Conservation (phyloP, 768 basidiomycete genomes). For the Bullera alba region DNA sequence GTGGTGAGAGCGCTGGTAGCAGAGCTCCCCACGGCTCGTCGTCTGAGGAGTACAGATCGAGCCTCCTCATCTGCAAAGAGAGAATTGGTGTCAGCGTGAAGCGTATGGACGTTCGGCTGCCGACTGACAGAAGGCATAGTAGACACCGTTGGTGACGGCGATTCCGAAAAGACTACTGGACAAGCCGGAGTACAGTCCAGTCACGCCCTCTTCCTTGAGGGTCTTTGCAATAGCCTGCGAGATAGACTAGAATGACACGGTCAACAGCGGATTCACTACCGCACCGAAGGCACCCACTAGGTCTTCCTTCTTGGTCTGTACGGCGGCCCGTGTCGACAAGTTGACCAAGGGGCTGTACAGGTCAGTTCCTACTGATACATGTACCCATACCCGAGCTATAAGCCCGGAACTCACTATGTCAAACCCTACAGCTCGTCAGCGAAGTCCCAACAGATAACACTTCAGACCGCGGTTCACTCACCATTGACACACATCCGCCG, state of each 20-base stretch:
- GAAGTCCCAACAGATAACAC: background rate
- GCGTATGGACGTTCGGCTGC: background rate
- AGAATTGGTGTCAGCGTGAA: background rate
- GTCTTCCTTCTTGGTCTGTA: conserved; percentile 64
- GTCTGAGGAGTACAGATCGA: conserved; percentile 39
- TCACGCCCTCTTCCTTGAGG: conserved; percentile 72
- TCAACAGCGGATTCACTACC: background rate
- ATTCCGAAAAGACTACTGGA: conserved; percentile 80
- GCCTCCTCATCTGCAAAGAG: conserved; percentile 45
- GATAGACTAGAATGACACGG: conserved; percentile 51
- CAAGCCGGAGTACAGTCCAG: conserved; percentile 80
- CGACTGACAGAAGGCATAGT: conserved; percentile 55
- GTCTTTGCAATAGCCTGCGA: conserved; percentile 65
- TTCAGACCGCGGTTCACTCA: conserved; percentile 51
- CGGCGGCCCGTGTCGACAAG: conserved; percentile 85
- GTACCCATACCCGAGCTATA: no score
- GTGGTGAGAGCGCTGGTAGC: conserved; percentile 57
- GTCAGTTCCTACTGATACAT: no score
- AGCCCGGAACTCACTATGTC: conserved; percentile 37
- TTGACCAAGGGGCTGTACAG: conserved; percentile 73
- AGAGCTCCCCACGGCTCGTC: conserved; percentile 18
- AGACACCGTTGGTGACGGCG: conserved; percentile 84
- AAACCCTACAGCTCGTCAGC: conserved; percentile 27
- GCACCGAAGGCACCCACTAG: conserved; percentile 52
- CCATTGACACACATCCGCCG: conserved; percentile 89